These are phyloP conservation scores for Lactarius quietus DNA, from an alignment of 768 basidiomycete species.

Conservation along the genomic window DNA sequence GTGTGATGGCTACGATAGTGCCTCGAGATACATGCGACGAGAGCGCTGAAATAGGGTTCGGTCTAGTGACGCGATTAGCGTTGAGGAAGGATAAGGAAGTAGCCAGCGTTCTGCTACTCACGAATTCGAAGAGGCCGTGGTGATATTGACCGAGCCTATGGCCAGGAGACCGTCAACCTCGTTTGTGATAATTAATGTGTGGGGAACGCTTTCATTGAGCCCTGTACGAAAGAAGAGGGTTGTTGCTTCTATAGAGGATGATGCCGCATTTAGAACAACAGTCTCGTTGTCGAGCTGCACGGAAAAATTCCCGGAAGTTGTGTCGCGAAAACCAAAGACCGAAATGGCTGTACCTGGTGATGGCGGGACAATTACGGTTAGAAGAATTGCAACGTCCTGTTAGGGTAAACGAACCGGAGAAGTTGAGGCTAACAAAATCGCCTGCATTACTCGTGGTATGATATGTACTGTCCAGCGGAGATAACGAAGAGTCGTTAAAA, in stretches of 20 bases:
- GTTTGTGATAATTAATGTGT: slow-evolving; percentile 56
- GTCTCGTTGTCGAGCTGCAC: slow-evolving; percentile 52
- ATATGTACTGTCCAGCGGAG: slow-evolving; percentile 27
- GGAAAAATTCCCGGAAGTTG: slow-evolving; percentile 53
- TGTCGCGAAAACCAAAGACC: slow-evolving; percentile 57
- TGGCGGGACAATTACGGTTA: neutral
- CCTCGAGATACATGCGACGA: slow-evolving; percentile 40
- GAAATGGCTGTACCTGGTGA: slow-evolving; percentile 57
- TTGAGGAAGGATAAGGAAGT: neutral
- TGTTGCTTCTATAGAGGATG: slow-evolving; percentile 50
- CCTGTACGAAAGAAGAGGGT: slow-evolving; percentile 63
- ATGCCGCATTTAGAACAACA: slow-evolving; percentile 45
- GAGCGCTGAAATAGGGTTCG: slow-evolving; percentile 8
- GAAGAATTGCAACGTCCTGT: neutral
- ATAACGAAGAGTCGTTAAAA: slow-evolving; percentile 27
- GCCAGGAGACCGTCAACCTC: slow-evolving; percentile 42
- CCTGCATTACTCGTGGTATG: slow-evolving; percentile 40
- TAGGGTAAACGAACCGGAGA: slow-evolving; percentile 43
- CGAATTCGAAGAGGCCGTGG: slow-evolving; percentile 32
- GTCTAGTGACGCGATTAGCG: slow-evolving; percentile 8
- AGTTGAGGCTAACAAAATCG: slow-evolving; percentile 42
- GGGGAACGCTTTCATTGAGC: slow-evolving; percentile 47
- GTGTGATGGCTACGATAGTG: slow-evolving; percentile 61
- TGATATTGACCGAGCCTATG: slow-evolving; percentile 49
- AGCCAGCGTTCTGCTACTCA: slow-evolving; percentile 16